Evolutionary conservation across 805 yeast genomes (phyloP).

Genomic region (Ogataea pignaliae): DNA sequence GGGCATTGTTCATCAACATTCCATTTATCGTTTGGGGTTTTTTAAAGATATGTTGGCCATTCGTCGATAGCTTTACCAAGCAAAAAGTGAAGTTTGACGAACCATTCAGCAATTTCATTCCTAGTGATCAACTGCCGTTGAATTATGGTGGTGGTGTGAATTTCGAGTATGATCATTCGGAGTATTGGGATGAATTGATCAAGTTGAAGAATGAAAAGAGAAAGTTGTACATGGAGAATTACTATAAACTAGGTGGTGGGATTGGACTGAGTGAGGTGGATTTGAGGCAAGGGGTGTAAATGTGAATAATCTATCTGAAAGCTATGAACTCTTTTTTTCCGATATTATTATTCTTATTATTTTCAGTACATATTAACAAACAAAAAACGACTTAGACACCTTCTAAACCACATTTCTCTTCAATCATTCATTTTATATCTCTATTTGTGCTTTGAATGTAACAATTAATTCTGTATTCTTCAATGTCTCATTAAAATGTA

Average conservation of each 20-base stretch:
- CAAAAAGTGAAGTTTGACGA: conserved; percentile 90
- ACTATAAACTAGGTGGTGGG: conserved; percentile 62
- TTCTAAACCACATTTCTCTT: background rate
- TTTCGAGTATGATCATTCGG: conserved; percentile 75
- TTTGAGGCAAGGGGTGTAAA: conserved; percentile 44
- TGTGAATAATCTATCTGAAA: too few species aligned
- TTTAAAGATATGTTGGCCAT: conserved; percentile 87
- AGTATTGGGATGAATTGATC: conserved; percentile 75
- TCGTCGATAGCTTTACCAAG: conserved; percentile 91
- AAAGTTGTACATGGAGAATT: conserved; percentile 57
- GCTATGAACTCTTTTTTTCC: background rate
- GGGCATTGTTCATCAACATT: conserved; percentile 85
- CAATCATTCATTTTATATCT: background rate
- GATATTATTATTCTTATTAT: background rate
- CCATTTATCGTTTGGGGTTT: conserved; percentile 96
- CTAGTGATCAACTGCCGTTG: conserved; percentile 70
- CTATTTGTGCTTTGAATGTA: too few species aligned
- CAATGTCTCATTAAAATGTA: conserved; percentile 78
- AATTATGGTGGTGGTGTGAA: conserved; percentile 83
- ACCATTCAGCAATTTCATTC: conserved; percentile 82
- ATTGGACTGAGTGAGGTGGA: conserved; percentile 83
- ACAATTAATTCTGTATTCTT: too few species aligned
- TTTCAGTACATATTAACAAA: background rate
- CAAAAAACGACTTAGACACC: too few species aligned
- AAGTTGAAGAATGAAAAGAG: conserved; percentile 56